phyloP scores from a whole-genome alignment of 2,329 filamentous ascomycete species.

The Parafenestella ontariensis region DNA sequence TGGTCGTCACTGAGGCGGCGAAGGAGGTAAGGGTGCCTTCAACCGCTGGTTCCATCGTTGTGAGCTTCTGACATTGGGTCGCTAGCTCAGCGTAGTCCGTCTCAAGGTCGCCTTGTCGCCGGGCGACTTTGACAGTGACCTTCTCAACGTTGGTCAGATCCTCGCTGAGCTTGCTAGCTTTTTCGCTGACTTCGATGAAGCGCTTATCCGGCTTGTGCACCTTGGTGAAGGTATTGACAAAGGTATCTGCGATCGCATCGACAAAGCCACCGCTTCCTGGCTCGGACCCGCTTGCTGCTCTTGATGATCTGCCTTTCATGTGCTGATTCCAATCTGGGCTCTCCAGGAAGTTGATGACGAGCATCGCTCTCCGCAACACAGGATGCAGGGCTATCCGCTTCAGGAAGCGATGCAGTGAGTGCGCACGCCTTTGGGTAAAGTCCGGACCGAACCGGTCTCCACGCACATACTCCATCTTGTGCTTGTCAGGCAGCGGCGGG shows the following conservation, averaged over 20 bases:
- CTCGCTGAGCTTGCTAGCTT: constrained; percentile 88
- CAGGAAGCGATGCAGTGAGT: constrained; percentile 91
- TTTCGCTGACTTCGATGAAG: constrained; percentile 92
- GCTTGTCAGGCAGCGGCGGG: constrained; percentile 94
- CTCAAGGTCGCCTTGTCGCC: constrained; percentile 87
- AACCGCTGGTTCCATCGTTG: constrained; percentile 85
- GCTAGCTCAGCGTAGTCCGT: constrained; percentile 87
- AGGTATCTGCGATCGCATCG: constrained; percentile 93
- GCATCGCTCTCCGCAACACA: constrained; percentile 79
- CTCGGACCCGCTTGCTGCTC: constrained; percentile 60
- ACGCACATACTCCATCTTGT: constrained; percentile 98
- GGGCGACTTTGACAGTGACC: constrained; percentile 88
- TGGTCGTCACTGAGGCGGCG: constrained; percentile 84
- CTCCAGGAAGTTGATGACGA: constrained; percentile 90
- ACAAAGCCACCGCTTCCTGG: constrained; percentile 73
- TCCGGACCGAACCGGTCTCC: constrained; percentile 94
- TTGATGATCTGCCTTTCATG: constrained; percentile 79
- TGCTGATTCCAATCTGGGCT: constrained; percentile 95
- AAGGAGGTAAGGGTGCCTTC: constrained; percentile 85
- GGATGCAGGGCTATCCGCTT: constrained; percentile 87
- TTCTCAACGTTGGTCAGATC: constrained; percentile 94
- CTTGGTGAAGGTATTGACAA: constrained; percentile 97
- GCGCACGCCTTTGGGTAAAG: constrained; percentile 86
- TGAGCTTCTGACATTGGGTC: constrained; percentile 93
- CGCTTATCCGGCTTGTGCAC: constrained; percentile 93